A percentile compares a stretch with the other conserved stretches of the same genome.
Conservation (phyloP, 164 flowering plant species). For the Tetracentron sinense region DNA sequence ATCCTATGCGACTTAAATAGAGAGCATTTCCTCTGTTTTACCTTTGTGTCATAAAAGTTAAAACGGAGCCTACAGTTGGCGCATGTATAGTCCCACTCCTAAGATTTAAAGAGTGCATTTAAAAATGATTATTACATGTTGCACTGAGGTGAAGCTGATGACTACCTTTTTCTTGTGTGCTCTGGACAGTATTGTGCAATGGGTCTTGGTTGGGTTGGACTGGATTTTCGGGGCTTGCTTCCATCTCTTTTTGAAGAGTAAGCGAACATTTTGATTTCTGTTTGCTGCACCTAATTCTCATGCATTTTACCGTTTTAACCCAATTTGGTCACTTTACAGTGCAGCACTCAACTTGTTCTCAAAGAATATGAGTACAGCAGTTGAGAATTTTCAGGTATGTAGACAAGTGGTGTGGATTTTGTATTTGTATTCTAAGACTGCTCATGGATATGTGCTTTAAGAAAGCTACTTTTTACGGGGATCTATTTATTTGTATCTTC, state of each 20-base stretch:
- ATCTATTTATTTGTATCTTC: neutral
- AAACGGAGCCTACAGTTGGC: no score
- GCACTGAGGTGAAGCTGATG: conserved; percentile 4
- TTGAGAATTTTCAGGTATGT: conserved; percentile 93
- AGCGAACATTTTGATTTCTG: conserved; percentile 4
- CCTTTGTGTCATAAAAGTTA: no score
- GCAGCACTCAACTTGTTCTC: conserved; percentile 89
- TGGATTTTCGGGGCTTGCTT: conserved; percentile 96
- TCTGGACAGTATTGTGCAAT: conserved; percentile 80
- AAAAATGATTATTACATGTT: neutral
- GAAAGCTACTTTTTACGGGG: neutral
- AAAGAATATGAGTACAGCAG: conserved; percentile 82
- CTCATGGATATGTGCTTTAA: neutral
- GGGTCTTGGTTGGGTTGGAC: conserved; percentile 97
- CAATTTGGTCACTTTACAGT: conserved; percentile 39
- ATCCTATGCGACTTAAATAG: neutral
- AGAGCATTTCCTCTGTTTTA: no score
- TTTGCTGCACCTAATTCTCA: neutral
- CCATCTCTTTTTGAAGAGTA: conserved; percentile 98
- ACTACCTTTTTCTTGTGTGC: conserved; percentile 5
- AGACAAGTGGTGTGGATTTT: neutral
- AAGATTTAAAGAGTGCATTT: no score
- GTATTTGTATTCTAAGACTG: conserved; percentile 4
- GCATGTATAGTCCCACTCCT: no score
- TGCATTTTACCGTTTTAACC: conserved; percentile 1